Evolutionary conservation across 2,329 filamentous ascomycete genomes (phyloP), one percentile per base, ranked within the genome.

Genomic region (Reticulascus tulasneorum): DNA sequence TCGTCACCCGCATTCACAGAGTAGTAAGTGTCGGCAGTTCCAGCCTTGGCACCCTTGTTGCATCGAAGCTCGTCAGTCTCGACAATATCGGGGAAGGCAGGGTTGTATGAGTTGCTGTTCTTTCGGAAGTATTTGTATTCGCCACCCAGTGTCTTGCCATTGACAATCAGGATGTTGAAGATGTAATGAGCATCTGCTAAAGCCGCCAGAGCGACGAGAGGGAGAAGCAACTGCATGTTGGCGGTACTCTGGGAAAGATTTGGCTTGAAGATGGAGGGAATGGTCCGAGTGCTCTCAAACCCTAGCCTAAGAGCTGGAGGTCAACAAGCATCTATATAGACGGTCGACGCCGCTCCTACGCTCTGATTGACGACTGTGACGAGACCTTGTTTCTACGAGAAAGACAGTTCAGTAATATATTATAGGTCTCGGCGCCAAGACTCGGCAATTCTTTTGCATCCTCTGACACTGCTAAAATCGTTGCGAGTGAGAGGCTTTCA

Each of bases 81-180:
- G 13, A 23, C 9, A 9, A 42, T 35, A n/a, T n/a, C n/a, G n/a
- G n/a, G n/a, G 8, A 39, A 31, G 18, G 44, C 40, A 26, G 46
- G 46, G 38, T 42, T 46, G 38, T 48, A 42, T 22, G 33, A 28
- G 29, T 40, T 38, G 29, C 31, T 38, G 35, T 46, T 38, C 38
- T 42, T 39, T 29, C 44, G 41, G 20, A 48, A 22, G 32, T 47
- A 48, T 27, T 39, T 37, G 35, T 48, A 44, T 42, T 46, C 44
- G 12, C 40, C 37, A 13, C 49, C 49, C 27, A 40, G 35, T 33
- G 35, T 29, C n/a, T 27, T 27, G 12, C 41, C 47, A 44, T 51
- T 50, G 39, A 48, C 23, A 6, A 43, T 20, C 15, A 51, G 37
- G 33, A 45, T 45, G 39, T 45, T 42, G 20, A 51, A 51, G 41